These are phyloP conservation scores for Obba rivulosa DNA, from an alignment of 768 basidiomycete genomes.

Conservation along the genomic window DNA sequence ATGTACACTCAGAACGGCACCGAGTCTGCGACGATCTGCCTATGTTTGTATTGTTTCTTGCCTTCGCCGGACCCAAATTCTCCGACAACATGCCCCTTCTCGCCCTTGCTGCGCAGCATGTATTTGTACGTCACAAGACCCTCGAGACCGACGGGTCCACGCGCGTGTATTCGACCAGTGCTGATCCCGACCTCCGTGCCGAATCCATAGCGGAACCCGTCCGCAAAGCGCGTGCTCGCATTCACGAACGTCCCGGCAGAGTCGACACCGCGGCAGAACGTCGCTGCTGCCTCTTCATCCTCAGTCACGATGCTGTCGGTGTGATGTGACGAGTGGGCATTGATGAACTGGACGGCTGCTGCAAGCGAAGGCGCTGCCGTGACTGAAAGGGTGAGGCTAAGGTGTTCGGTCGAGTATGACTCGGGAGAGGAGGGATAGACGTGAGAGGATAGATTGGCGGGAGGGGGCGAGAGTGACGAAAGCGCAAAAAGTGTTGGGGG, in stretches of 20 bases:
- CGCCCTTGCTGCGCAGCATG: conserved; percentile 72
- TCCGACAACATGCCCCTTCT: conserved; percentile 74
- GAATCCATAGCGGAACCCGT: conserved; percentile 95
- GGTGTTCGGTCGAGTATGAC: conserved; percentile 85
- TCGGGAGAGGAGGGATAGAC: conserved; percentile 48
- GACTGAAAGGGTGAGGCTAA: conserved; percentile 81
- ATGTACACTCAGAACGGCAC: conserved; percentile 40
- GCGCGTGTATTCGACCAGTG: conserved; percentile 93
- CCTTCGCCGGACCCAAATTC: conserved; percentile 74
- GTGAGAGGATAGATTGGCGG: conserved; percentile 36
- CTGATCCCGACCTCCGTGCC: conserved; percentile 98
- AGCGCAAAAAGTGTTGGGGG: conserved; percentile 54
- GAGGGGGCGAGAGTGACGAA: conserved; percentile 26
- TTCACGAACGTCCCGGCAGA: conserved; percentile 92
- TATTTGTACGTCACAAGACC: conserved; percentile 97
- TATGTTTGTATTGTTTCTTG: conserved; percentile 73
- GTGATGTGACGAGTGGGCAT: conserved; percentile 90
- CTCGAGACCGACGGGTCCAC: conserved; percentile 93
- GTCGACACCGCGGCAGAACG: conserved; percentile 85
- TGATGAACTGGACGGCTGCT: conserved; percentile 84
- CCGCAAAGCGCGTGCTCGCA: conserved; percentile 92
- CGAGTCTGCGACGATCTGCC: conserved; percentile 33
- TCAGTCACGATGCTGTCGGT: conserved; percentile 93
- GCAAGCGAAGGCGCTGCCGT: conserved; percentile 63
- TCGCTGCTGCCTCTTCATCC: conserved; percentile 51